Percentiles rank a stretch among this genome's conserved stretches.
Evolutionary conservation across 345 rosid species (phyloP).

Genomic region (Firmiana major): DNA sequence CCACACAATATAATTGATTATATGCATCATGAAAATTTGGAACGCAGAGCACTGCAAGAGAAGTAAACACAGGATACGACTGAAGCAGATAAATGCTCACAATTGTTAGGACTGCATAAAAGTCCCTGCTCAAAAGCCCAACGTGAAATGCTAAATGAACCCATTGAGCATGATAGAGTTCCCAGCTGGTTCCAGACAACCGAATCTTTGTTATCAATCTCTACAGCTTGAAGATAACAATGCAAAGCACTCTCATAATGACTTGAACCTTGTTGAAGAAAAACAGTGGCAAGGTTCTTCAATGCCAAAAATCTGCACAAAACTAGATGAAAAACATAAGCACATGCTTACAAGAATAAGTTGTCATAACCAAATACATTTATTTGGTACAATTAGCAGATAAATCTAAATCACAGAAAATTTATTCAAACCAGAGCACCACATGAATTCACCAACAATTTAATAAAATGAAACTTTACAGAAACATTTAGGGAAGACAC

Average conservation of each 20-base stretch:
- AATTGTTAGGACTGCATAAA: conserved; percentile 93
- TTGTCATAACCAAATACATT: neutral
- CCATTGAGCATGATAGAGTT: conserved; percentile 96
- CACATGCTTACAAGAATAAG: neutral
- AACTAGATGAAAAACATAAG: conserved; percentile 9
- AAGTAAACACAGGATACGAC: neutral
- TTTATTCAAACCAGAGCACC: neutral
- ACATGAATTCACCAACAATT: neutral
- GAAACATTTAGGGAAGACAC: neutral
- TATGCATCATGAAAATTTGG: neutral
- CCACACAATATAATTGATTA: conserved; percentile 2
- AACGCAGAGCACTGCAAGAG: neutral
- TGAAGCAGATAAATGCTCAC: conserved; percentile 40
- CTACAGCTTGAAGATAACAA: conserved; percentile 97
- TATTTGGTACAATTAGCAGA: neutral
- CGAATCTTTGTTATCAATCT: conserved; percentile 91
- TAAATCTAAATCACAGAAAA: neutral
- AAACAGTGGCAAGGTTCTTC: conserved; percentile 88
- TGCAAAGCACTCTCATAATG: conserved; percentile 80
- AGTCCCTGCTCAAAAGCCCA: conserved; percentile 99
- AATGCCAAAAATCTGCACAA: conserved; percentile 80
- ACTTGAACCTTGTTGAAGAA: conserved; percentile 81
- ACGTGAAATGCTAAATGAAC: conserved; percentile 76
- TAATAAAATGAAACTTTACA: neutral
- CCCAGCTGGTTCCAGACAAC: conserved; percentile 99